Base-by-base conservation (phyloP, 192 early-diverging fungal species). In the Coemansia sp. region DNA sequence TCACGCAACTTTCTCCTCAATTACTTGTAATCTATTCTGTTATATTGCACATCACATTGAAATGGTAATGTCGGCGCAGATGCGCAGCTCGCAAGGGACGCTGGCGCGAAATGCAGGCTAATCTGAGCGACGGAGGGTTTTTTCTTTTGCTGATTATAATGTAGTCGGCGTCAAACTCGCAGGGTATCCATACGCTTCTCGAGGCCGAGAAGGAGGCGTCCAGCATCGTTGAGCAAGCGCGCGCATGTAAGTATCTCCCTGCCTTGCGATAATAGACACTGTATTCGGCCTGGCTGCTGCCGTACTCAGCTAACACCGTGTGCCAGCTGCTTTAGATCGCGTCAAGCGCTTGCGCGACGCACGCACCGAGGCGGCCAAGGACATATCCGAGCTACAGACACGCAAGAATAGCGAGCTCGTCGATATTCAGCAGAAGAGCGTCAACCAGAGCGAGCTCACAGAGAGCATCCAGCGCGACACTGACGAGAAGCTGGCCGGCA, bases 181-280 rank as follows among this genome's bases (percentile, higher is more conserved):
- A 94, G 82, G 95, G 95, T 47, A 97, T 99, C 71, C 91, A 95
- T 72, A 96, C 94, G 40, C 91, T 99, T 40, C 87, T 99, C 62
- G 95, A 99, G 65, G 97, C 97, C 60, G 97, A 99, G 83, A 95
- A 94, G 81, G 95, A 96, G 70, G 95, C 96, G 29, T 87, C 93
- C 62, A 92, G 90, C 79, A 95, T 96, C 71, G 96, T 99, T 56
- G 85, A 91, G 35, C 94, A 94, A 67, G 93, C 97, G 1, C 88
- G 93, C 64, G 89, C 93, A 76, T 95, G 79, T 82, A 82, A 76
- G 79, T 65, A 32, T 32, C 25, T 0, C 8, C 9, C n/a, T 6
- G 38, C 27, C 3, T 53, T 62, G 24, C 17, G 37, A 19, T 5
- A 20, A 62, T 64, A 93, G 90, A 15, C 51, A 54, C 14, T 27